Conservation (phyloP, 306 rosid species). For the Castanea crenata region DNA sequence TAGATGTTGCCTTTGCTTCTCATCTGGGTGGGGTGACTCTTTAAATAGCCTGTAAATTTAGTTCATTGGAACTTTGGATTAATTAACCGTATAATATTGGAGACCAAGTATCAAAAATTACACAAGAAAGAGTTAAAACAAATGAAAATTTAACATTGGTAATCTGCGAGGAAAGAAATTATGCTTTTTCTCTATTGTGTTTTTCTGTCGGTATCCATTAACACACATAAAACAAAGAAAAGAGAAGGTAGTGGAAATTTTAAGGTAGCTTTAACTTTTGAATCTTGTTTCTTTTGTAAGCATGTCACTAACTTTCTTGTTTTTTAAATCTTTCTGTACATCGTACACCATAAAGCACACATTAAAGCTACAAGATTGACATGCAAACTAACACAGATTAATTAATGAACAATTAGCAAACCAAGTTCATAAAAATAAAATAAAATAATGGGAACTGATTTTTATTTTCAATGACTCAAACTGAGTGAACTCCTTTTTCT, state of each 20-base stretch:
- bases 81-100: neutral
- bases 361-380: conserved; percentile 26
- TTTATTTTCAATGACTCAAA: neutral
- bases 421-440: no score
- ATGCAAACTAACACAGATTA: conserved; percentile 15
- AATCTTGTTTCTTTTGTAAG: conserved; percentile 23
- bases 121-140: conserved; percentile 15
- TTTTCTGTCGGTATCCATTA: neutral
- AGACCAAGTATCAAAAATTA: neutral
- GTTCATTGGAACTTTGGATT: conserved; percentile 1
- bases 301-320: conserved; percentile 16
- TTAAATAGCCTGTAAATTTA: conserved; percentile 67
- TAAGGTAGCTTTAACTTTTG: conserved; percentile 22
- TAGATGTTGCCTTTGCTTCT: conserved; percentile 93
- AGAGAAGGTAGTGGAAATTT: conserved; percentile 24
- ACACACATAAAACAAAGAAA: conserved; percentile 12
- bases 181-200: neutral
- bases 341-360: conserved; percentile 13
- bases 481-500: neutral
- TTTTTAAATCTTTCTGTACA: conserved; percentile 22
- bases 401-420: neutral
- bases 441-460: no score
- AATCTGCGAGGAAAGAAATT: neutral
- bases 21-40: conserved; percentile 98
- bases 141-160: neutral